These are phyloP conservation scores for Tolypocladium ovalisporum DNA, from an alignment of 2,329 filamentous ascomycete species.

Conservation along the genomic window DNA sequence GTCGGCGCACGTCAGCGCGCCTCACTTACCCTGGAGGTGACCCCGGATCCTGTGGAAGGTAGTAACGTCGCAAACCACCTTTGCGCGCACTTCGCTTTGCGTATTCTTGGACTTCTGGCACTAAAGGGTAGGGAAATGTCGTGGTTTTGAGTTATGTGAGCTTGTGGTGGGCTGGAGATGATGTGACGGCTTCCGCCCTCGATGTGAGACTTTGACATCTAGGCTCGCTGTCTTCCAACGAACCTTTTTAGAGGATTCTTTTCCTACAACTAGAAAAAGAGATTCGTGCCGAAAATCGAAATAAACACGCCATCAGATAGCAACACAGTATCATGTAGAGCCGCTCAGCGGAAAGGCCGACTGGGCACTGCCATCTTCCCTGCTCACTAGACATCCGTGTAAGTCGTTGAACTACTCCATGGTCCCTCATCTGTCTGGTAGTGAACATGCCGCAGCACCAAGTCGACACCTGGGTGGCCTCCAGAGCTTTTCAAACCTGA, in stretches of 20 bases:
- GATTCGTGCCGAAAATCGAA: no score
- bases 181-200: not conserved
- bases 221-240: no score
- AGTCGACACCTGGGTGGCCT: not conserved
- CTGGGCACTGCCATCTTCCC: not conserved
- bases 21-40: not conserved
- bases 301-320: no score
- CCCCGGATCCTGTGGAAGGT: not conserved
- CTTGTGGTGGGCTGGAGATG: not conserved
- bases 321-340: not conserved
- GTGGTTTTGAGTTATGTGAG: not conserved
- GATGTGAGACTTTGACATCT: not conserved
- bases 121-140: no score
- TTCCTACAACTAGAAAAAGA: no score
- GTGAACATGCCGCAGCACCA: no score
- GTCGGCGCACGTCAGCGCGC: not conserved
- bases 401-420: no score
- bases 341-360: no score
- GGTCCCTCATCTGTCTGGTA: no score
- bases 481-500: not conserved
- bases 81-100: not conserved
- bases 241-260: no score
- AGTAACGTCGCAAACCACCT: not conserved
- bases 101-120: not conserved
- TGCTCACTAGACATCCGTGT: not conserved